Percentiles rank a stretch among this genome's conserved stretches.
Conservation (phyloP, 2,329 filamentous ascomycete genomes). For the Colletotrichum acutatum region DNA sequence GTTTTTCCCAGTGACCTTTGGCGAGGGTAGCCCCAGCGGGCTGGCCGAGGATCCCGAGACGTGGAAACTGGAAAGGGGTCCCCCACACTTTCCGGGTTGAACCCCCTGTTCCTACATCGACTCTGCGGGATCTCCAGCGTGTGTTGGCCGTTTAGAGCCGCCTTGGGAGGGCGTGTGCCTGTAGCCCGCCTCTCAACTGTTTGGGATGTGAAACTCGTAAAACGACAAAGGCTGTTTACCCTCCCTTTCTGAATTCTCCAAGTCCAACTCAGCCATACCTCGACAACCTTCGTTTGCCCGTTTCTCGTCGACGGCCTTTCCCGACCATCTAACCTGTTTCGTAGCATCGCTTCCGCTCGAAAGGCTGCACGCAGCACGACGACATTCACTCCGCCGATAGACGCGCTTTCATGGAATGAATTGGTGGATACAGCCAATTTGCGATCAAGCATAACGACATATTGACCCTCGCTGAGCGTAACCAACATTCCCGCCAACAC, state of each 20-base stretch:
- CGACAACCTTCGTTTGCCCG: not conserved
- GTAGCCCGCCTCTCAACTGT: slow-evolving; percentile 30
- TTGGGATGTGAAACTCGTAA: slow-evolving; percentile 36
- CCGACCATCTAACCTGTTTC: slow-evolving; percentile 4
- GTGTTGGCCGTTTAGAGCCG: slow-evolving; percentile 13
- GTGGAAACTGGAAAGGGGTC: slow-evolving; percentile 6
- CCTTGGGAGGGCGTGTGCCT: slow-evolving; percentile 12
- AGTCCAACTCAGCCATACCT: slow-evolving; percentile 6
- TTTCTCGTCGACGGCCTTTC: slow-evolving; percentile 14
- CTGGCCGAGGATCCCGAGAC: slow-evolving; percentile 22
- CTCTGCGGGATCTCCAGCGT: slow-evolving; percentile 13
- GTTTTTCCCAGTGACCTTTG: slow-evolving; percentile 14
- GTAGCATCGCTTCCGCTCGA: slow-evolving; percentile 8
- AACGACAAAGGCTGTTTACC: slow-evolving; percentile 25
- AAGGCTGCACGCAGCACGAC: slow-evolving; percentile 21
- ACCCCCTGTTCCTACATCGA: slow-evolving; percentile 20
- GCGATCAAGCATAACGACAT: slow-evolving; percentile 10
- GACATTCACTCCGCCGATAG: slow-evolving; percentile 1
- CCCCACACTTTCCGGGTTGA: slow-evolving; percentile 15
- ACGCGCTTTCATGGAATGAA: slow-evolving; percentile 24
- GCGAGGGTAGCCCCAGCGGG: slow-evolving; percentile 18
- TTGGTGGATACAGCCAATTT: slow-evolving; percentile 15
- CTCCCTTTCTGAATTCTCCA: slow-evolving; percentile 2
- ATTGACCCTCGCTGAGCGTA: slow-evolving; percentile 9
- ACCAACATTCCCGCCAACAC: not conserved